Evolutionary conservation across 2,329 filamentous ascomycete genomes (phyloP), one percentile per base, ranked within the genome.

Genomic region (Penicillium sp.): DNA sequence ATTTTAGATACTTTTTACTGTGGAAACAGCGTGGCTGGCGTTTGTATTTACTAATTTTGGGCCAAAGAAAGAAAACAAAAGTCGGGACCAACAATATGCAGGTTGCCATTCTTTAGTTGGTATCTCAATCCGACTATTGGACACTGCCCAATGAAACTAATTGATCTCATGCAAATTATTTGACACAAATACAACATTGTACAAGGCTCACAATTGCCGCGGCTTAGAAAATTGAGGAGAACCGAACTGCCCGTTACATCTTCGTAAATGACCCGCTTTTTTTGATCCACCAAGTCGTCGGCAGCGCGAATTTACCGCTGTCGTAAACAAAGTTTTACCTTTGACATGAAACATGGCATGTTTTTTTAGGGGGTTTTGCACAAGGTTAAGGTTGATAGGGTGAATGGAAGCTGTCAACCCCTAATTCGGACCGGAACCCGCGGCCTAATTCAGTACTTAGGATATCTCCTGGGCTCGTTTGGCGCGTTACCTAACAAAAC

Each of bases 201-300:
- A 43, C 23, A 45, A 45, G 17, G 9, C 42, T 45, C 42, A 29
- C 19, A 43, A 7, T 42, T 25, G 19, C 21, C 31, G 31, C 35
- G 23, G 23, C 27, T 33, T 29, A 7, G 17, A 12, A 47, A 19
- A 31, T 13, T 12, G 7, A 29, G 31, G 15, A 9, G 33, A 15
- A 17, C n/a, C 5, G 35, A 47, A 47, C 42, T 33, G 17, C 33
- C 48, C 17, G 40, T 29, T 31, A 40, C n/a, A 19, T 40, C 8
- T n/a, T 38, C 21, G 21, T 21, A 45, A 21, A 27, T n/a, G 56
- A 46, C 56, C 56, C 56, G 45, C 51, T 38, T 47, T 38, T 38
- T 17, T 15, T 7, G 29, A 17, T 25, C 56, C 52, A 56, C 56
- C 27, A 12, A 42, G 29, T 40, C 13, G 49, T n/a, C 38, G 19